Conservation (phyloP, 2,329 filamentous ascomycete species). For the Fusarium dimerum region DNA sequence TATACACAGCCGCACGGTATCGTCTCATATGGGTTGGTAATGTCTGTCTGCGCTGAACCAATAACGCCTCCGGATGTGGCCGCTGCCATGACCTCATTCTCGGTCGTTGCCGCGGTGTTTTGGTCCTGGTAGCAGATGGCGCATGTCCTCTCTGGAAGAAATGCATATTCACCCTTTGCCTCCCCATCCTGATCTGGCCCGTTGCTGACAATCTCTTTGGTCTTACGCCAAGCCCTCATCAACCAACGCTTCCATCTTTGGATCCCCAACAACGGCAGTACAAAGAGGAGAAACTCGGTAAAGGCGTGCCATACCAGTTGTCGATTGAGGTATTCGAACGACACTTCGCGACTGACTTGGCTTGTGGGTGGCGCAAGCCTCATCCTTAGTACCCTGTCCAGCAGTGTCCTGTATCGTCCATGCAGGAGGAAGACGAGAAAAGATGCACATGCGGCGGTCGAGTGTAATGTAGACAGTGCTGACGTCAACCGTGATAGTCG, state of each 20-base stretch:
- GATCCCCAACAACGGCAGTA: constrained; percentile 95
- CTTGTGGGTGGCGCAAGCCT: constrained; percentile 82
- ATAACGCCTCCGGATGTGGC: constrained; percentile 74
- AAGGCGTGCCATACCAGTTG: constrained; percentile 99
- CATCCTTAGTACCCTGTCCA: constrained; percentile 82
- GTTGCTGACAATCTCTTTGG: constrained; percentile 63
- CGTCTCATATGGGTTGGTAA: constrained; percentile 94
- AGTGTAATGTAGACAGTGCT: constrained; percentile 71
- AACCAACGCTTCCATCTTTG: constrained; percentile 90
- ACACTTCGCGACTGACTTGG: constrained; percentile 87
- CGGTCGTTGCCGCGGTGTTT: constrained; percentile 69
- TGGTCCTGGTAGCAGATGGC: constrained; percentile 97
- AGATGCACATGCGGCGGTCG: constrained; percentile 76
- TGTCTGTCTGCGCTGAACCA: constrained; percentile 86
- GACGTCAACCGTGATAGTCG: constrained; percentile 70
- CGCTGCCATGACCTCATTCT: constrained; percentile 74
- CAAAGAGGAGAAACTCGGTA: constrained; percentile 95
- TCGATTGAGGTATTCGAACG: constrained; percentile 95
- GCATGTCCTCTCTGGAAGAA: constrained; percentile 90
- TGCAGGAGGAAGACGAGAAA: constrained; percentile 92
- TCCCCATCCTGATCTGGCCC: constrained; percentile 48
- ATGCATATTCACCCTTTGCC: constrained; percentile 72
- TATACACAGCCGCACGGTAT: constrained; percentile 90
- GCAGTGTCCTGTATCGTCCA: constrained; percentile 85
- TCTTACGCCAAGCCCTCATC: constrained; percentile 81